Base-by-base conservation (phyloP, 257 asterid species). In the Gentiana macrophylla region DNA sequence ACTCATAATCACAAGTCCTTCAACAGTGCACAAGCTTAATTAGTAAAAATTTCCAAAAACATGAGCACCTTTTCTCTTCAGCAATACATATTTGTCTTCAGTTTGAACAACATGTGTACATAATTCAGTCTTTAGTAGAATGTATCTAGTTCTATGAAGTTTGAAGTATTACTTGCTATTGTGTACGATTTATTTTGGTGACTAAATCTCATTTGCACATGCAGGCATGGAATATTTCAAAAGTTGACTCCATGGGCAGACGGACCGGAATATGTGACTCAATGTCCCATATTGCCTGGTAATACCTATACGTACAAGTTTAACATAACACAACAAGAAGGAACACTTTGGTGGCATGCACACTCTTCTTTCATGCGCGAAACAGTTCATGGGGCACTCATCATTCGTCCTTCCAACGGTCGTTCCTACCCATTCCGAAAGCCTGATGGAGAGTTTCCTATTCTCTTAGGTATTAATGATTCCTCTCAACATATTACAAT, bases 301-400 rank as follows among this genome's bases (percentile, higher is more conserved):
- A 63, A 62, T 11, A 71, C 69, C 3, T 83, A 80, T 64, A 77
- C 84, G 3, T 80, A 83, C 60, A 63, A 66, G 37, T 83, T 79
- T 57, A 82, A 56, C 9, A n/a, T 82, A 38, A 79, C 80, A 4
- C 10, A 72, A 1, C 91, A 82, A 53, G 92, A 77, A 24, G 92
- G 92, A 41, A 41, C 46, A 4, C 46, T 41, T 41, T 82, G 90
- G 90, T 82, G 90, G 90, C 90, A 82, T 35, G 85, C 88, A 7
- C 88, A 83, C 53, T 70, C 60, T 3, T 68, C 69, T 4, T 75
- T 80, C 80, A 78, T 83, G 11, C 74, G 92, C 11, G 78, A 79
- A 8, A 80, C 87, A 0, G 80, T 83, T 65, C 60, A 83, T 35
- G 88, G 92, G 6, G 85, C 85, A 55, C 54, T 83, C 3, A 57